A percentile compares a stretch with the other conserved stretches of the same genome.
Evolutionary conservation across 2,329 filamentous ascomycete genomes (phyloP).

Genomic region (Aspergillus sp.): DNA sequence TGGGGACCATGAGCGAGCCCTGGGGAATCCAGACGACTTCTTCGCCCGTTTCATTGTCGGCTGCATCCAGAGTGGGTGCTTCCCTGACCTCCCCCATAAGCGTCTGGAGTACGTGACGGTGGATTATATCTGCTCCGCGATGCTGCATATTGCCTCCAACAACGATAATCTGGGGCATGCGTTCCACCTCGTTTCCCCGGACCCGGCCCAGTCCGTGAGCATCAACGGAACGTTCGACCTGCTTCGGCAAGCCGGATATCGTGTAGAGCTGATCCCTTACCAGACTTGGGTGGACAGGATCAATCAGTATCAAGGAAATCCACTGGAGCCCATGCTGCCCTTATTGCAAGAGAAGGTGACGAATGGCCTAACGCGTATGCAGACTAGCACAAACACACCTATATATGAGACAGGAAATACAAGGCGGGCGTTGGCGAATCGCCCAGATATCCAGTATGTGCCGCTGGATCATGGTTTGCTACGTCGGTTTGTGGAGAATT

Average conservation of each 20-base stretch:
- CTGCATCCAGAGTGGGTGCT: conserved; percentile 63
- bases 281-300: conserved; percentile 11
- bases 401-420: conserved; percentile 14
- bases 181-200: conserved; percentile 15
- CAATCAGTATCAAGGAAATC: neutral
- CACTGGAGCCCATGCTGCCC: conserved; percentile 14
- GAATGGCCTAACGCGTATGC: conserved; percentile 18
- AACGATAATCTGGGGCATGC: conserved; percentile 10
- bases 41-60: conserved; percentile 74
- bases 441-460: too few relatives aligned
- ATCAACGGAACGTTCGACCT: conserved; percentile 11
- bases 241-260: neutral
- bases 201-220: conserved; percentile 5
- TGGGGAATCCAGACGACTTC: conserved; percentile 73
- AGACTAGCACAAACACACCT: conserved; percentile 20
- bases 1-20: conserved; percentile 62
- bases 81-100: conserved; percentile 18
- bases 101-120: conserved; percentile 22
- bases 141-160: conserved; percentile 16
- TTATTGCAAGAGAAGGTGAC: conserved; percentile 19
- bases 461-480: too few relatives aligned
- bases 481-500: too few relatives aligned
- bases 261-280: conserved; percentile 7
- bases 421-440: neutral
- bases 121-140: conserved; percentile 15